These are phyloP conservation scores for Hypoxylon sp. DNA, from an alignment of 2,329 filamentous ascomycete species.

Conservation along the genomic window DNA sequence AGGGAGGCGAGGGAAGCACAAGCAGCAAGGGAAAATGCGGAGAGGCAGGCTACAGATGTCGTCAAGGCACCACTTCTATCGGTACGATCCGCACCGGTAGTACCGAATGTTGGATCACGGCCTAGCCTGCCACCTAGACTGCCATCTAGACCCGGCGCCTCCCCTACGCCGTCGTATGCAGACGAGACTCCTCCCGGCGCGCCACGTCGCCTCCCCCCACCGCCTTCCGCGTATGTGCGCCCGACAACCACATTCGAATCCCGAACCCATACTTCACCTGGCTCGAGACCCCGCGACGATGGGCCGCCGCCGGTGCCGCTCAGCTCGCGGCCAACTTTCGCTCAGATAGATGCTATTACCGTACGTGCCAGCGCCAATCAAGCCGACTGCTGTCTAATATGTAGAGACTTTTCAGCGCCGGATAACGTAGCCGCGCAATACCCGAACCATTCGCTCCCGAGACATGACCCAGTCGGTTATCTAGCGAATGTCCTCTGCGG, in stretches of 20 bases:
- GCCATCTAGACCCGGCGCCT: constrained; percentile 61
- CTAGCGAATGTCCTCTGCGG: constrained; percentile 82
- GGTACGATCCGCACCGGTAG: constrained; percentile 54
- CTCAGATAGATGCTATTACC: constrained; percentile 62
- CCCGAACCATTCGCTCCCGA: constrained; percentile 77
- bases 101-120: constrained; percentile 52
- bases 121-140: constrained; percentile 63
- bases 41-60: constrained; percentile 47
- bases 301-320: constrained; percentile 65
- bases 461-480: constrained; percentile 73
- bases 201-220: constrained; percentile 57
- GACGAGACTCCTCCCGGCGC: constrained; percentile 44
- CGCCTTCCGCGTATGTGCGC: constrained; percentile 49
- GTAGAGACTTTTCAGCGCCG: constrained; percentile 87
- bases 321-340: constrained; percentile 62
- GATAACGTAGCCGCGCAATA: constrained; percentile 83
- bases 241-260: constrained; percentile 48
- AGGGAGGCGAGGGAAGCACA: constrained; percentile 65
- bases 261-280: constrained; percentile 34
- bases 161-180: constrained; percentile 44
- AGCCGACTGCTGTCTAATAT: constrained; percentile 72
- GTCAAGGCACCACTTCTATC: constrained; percentile 52
- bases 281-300: constrained; percentile 49
- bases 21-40: constrained; percentile 52
- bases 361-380: constrained; percentile 49